A percentile compares a stretch with the other conserved stretches of the same genome.
These are phyloP conservation scores for Penicillium verhagenii DNA, from an alignment of 495 filamentous ascomycete species.

Conservation along the genomic window DNA sequence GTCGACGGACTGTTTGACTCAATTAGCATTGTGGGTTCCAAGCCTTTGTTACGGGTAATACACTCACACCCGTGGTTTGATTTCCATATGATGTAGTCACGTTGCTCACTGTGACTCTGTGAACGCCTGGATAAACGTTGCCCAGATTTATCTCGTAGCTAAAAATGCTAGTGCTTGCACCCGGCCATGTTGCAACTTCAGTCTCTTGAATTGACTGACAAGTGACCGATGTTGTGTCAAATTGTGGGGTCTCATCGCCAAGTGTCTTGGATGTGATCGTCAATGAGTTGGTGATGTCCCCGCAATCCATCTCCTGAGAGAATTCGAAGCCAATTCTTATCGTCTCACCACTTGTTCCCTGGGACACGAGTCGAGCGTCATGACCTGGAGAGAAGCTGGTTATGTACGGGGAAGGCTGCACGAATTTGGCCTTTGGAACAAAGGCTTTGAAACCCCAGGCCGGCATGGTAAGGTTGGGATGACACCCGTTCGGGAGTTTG, in stretches of 20 bases:
- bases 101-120: conserved; percentile 45
- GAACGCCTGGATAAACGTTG: conserved; percentile 51
- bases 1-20: conserved; percentile 48
- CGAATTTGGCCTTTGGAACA: conserved; percentile 51
- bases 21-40: conserved; percentile 6
- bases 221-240: conserved; percentile 38
- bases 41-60: background rate
- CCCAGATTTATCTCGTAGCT: conserved; percentile 33
- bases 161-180: conserved; percentile 36
- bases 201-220: conserved; percentile 12
- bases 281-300: conserved; percentile 47
- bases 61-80: conserved; percentile 35
- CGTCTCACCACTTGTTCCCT: conserved; percentile 36
- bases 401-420: conserved; percentile 57
- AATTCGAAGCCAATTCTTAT: conserved; percentile 56
- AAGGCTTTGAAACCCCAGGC: conserved; percentile 64
- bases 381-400: conserved; percentile 64
- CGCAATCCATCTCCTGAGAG: conserved; percentile 62
- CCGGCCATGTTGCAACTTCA: conserved; percentile 26
- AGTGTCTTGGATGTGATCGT: conserved; percentile 48
- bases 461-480: conserved; percentile 49
- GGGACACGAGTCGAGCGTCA: conserved; percentile 53
- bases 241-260: conserved; percentile 30
- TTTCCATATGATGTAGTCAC: conserved; percentile 33
- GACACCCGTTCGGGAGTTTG: conserved; percentile 52